A percentile compares a stretch with the other conserved stretches of the same genome.
Conservation (phyloP, 257 asterid genomes). For the Solanum chilense region DNA sequence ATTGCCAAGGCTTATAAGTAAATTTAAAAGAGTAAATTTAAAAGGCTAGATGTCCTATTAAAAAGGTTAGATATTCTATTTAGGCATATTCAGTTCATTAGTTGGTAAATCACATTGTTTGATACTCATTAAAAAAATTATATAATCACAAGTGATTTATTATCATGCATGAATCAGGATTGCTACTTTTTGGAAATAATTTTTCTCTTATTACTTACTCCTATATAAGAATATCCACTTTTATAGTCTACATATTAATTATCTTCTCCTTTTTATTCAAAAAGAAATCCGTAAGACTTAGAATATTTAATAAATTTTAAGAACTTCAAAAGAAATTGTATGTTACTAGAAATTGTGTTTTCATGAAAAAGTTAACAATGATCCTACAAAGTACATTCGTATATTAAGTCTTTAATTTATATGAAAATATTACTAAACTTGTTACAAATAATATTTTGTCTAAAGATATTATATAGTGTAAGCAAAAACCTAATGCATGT, state of each 20-base stretch:
- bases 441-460: background rate
- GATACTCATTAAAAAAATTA: background rate
- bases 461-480: no score
- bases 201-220: background rate
- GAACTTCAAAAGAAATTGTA: background rate
- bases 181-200: background rate
- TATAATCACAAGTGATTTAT: background rate
- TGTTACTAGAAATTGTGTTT: background rate
- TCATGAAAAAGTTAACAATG: background rate
- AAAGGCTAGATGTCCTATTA: background rate
- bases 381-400: background rate
- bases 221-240: background rate
- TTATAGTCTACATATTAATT: background rate
- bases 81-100: background rate
- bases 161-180: background rate
- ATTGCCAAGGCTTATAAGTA: background rate
- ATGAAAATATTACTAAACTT: background rate
- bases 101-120: background rate
- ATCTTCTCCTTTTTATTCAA: background rate
- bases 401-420: background rate
- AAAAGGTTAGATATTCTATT: background rate
- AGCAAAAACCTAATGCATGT: background rate
- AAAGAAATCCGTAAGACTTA: background rate
- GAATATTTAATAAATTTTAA: background rate
- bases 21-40: background rate